Base-by-base conservation (phyloP, 2,329 filamentous ascomycete genomes). In the Epichloe typhina region DNA sequence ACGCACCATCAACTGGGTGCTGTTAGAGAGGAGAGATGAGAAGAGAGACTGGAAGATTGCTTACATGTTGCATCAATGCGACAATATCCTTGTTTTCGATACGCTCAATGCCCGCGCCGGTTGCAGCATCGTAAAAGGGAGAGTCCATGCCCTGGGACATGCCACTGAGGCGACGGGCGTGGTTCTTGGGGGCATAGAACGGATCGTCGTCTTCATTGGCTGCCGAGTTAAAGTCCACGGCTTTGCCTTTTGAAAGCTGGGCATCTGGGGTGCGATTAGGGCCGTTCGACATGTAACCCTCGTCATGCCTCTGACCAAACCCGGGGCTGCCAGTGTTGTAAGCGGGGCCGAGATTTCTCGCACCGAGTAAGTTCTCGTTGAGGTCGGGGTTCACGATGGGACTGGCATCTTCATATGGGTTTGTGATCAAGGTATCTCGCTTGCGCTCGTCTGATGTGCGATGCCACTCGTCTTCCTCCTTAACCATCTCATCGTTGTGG, bases 31-130 rank as follows among this genome's bases (percentile, higher is more conserved):
- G 38, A 17, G 36, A 4, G 21, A 21, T 9, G 33, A 37, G n/a
- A 12, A 19, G 19, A 19, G 19, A 17, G 12, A 23, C 23, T 17
- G 11, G 15, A 6, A 23, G n/a, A 2, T 23, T 15, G 73, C 80
- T 74, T 69, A 84, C 79, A 67, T 98, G 93, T 64, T 98, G 91
- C 93, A 98, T 98, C 54, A 98, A 72, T 23, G 91, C 88, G 56
- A 98, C 86, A 60, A 98, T 94, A 62, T 98, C 93, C 69, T 94
- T 93, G 44, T 89, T 95, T 64, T 97, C 85, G 47, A 98, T 97
- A 45, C 84, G 79, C 57, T 97, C 90, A 49, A 95, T 86, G 36
- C 89, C 90, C 55, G 81, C 83, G 49, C 91, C 91, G 1, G 87
- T 95, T 3, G 90, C 79, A 53, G 87, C 83, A 63, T 98, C 93